Base-by-base conservation (phyloP, 345 rosid genomes). In the Microcos paniculata region DNA sequence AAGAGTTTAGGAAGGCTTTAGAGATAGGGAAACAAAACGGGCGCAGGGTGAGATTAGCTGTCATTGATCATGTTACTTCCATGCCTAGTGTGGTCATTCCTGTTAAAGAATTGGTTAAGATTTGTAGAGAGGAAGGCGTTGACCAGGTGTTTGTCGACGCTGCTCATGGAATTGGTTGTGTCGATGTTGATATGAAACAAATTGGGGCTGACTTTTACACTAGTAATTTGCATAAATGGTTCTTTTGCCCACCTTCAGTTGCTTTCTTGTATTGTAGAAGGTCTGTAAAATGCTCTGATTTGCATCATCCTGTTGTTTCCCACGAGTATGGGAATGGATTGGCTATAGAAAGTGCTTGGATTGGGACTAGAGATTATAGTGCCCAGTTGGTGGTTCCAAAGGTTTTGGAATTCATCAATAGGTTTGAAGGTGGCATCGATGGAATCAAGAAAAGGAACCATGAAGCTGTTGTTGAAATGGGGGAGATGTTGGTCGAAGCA, bases 291-390 rank as follows among this genome's bases (percentile, higher is more conserved):
- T 75, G 53, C 16, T 76, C 33, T 43, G 91, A 91, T 77, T 78
- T 91, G 87, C 99, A 95, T 80, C 99, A 95, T 53, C 99, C 97
- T 0, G 99, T 95, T 18, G 99, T 96, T 72, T 92, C 99, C 13
- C 85, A 90, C 33, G 98, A 90, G 84, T 93, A 92, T 24, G 98
- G 99, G 2, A 93, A 90, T 38, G 99, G 99, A 7, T 84, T 96
- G 77, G 97, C 97, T 0, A 71, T 80, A 46, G 99, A 96, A 86
- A 96, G 97, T 70, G 81, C 92, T 1, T 96, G 99, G 99, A 89
- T 92, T 56, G 99, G 98, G 11, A 96, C 92, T 13, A 84, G 98
- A 82, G 99, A 96, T 72, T 96, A 93, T 46, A 93, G 98, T 76
- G 75, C 99, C 9, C 97, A 96, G 78, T 65, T 96, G 38, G 99